These are phyloP conservation scores for Lactarius sp. DNA, from an alignment of 768 basidiomycete species.

Conservation along the genomic window DNA sequence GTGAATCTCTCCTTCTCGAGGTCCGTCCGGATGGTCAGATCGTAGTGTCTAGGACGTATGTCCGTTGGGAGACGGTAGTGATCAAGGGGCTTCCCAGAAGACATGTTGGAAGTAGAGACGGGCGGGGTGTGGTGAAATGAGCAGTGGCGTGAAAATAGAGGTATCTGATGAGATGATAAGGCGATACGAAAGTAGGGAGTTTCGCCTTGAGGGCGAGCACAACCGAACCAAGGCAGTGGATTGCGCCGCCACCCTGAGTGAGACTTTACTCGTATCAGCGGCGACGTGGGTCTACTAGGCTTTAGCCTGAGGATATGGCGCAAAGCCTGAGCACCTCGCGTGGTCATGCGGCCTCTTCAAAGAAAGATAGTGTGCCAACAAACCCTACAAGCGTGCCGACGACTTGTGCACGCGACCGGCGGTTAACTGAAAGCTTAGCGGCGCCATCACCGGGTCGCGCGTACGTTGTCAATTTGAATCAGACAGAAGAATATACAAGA, in stretches of 20 bases:
- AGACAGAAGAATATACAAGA: too few species aligned
- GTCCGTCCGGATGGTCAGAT: constrained; percentile 75
- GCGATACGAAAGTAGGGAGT: background rate
- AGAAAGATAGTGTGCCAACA: background rate
- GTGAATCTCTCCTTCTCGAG: constrained; percentile 69
- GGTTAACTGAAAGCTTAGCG: background rate
- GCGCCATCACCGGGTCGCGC: background rate
- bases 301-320: background rate
- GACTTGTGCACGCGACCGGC: background rate
- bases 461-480: too few species aligned
- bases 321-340: background rate
- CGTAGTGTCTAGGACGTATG: constrained; percentile 71
- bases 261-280: background rate
- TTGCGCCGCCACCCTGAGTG: background rate
- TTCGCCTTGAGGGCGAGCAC: too few species aligned
- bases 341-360: constrained; percentile 2
- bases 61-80: constrained; percentile 58
- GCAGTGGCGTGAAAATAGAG: constrained; percentile 7
- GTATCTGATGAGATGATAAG: background rate
- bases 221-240: background rate
- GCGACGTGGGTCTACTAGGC: too few species aligned
- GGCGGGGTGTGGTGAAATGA: constrained; percentile 10
- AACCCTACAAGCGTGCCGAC: background rate
- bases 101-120: background rate
- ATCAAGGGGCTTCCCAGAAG: constrained; percentile 12